phyloP scores from a whole-genome alignment of 2,329 filamentous ascomycete species.

The Fonsecaea multimorphosa region DNA sequence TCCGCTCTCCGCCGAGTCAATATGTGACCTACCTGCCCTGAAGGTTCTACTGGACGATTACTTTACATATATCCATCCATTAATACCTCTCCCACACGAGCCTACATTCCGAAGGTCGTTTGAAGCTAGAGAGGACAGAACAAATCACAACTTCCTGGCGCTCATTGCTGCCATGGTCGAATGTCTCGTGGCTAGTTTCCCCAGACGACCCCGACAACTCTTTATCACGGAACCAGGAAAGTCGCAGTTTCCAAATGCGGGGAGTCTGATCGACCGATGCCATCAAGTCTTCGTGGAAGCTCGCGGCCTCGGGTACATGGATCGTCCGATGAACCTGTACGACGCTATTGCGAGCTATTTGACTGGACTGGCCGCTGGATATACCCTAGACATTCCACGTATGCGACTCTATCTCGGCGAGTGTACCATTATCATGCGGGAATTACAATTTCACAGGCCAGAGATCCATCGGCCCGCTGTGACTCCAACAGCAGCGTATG shows the following conservation, averaged over 20 bases:
- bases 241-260: conserved; percentile 50
- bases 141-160: conserved; percentile 51
- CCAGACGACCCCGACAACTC: conserved; percentile 51
- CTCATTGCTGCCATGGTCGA: conserved; percentile 55
- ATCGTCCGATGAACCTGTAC: conserved; percentile 50
- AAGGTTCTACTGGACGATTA: conserved; percentile 54
- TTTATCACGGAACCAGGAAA: conserved; percentile 48
- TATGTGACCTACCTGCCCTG: conserved; percentile 51
- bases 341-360: conserved; percentile 55
- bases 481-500: conserved; percentile 38
- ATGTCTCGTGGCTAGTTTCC: conserved; percentile 52
- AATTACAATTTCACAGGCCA: conserved; percentile 47
- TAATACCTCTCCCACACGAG: conserved; percentile 55
- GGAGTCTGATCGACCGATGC: conserved; percentile 51
- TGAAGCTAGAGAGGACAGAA: conserved; percentile 50
- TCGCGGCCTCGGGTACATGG: conserved; percentile 52
- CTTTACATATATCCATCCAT: conserved; percentile 56
- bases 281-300: conserved; percentile 53
- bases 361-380: conserved; percentile 49
- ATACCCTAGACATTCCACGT: conserved; percentile 48
- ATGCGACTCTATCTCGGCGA: conserved; percentile 53
- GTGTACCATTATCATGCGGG: conserved; percentile 51
- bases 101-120: conserved; percentile 54
- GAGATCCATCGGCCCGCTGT: conserved; percentile 31
- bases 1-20: conserved; percentile 57